Conservation (phyloP, 441 rosid genomes). For the Daphne laureola region DNA sequence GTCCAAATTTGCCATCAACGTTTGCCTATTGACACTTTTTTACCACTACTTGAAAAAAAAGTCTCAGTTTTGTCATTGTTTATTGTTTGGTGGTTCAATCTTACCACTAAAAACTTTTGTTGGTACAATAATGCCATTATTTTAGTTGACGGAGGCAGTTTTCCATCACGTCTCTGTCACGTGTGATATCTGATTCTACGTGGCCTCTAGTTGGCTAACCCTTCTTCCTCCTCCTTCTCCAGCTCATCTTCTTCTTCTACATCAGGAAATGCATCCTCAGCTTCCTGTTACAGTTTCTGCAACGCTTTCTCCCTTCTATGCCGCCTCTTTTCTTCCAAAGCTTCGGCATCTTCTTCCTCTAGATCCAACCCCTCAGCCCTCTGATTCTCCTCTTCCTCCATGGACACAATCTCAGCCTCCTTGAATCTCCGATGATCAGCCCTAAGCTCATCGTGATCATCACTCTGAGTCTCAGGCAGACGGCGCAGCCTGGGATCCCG, state of each 20-base stretch:
- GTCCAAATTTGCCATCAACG: too few relatives aligned
- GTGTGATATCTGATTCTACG: too few relatives aligned
- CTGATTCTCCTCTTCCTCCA: conserved; percentile 56
- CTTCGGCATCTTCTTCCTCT: conserved; percentile 71
- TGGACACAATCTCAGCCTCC: conserved; percentile 75
- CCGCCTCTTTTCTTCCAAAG: conserved; percentile 59
- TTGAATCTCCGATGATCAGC: conserved; percentile 79
- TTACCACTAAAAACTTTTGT: too few relatives aligned
- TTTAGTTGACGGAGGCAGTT: too few relatives aligned
- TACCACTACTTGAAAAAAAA: too few relatives aligned
- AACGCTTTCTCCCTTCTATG: conserved; percentile 57
- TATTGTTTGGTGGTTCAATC: too few relatives aligned
- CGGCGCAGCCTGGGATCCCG: conserved; percentile 87
- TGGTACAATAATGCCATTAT: too few relatives aligned
- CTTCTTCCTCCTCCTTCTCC: conserved; percentile 70
- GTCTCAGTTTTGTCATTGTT: too few relatives aligned
- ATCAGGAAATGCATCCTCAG: conserved; percentile 48
- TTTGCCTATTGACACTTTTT: too few relatives aligned
- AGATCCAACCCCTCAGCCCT: conserved; percentile 47
- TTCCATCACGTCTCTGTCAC: too few relatives aligned
- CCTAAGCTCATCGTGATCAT: conserved; percentile 73
- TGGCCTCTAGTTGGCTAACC: too few relatives aligned
- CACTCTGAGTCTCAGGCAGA: conserved; percentile 60
- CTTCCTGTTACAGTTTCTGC: conserved; percentile 56
- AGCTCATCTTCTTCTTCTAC: conserved; percentile 56